Evolutionary conservation across 2,329 filamentous ascomycete species (phyloP), one percentile per base, ranked within the genome.

Genomic region (Septoria petroselini): DNA sequence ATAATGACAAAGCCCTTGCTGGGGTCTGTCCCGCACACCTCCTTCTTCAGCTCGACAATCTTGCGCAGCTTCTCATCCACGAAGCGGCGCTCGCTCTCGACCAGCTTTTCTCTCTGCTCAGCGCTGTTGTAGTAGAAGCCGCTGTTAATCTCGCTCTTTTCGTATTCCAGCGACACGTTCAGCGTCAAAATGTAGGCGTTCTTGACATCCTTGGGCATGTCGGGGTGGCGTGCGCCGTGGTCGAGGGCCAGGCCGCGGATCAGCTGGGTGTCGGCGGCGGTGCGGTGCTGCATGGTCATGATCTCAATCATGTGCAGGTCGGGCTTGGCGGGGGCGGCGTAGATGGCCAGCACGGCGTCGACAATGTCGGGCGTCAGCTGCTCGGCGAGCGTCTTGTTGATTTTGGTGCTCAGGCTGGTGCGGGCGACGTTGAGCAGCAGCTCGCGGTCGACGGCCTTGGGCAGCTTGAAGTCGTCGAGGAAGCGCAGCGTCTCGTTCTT

Each of bases 201-300:
- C 72, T 95, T 89, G 23, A 98, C 83, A 51, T 87, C 81, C 77
- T 95, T 97, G 7, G 93, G 89, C 93, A 98, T 98, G 67, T 98
- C 93, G 2, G 93, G 93, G 73, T 98, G 93, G 66, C 93, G 83
- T 9, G 93, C 91, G 60, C 93, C 93, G 71, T 98, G 93, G 66
- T 98, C 93, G 54, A 98, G 76, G 7, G 89, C 93, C 51, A 98
- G 78, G 53, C 93, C 93, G 58, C 87, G 84, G 70, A 98, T 96
- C 52, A 98, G 82, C 71, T 95, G 90, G 50, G 93, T 98, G 71
- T 98, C 93, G 25, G 93, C 88, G 52, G 91, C 91, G 44, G 88
- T 90, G 62, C 91, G 87, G 76, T 98, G 93, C 76, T 98, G 93
- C 91, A 98, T 97, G 71, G 95, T 97, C 93, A 98, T 98, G 65